Percentiles rank a stretch among this genome's conserved stretches.
Evolutionary conservation across 441 rosid genomes (phyloP).

Genomic region (Adansonia madagascariensis): DNA sequence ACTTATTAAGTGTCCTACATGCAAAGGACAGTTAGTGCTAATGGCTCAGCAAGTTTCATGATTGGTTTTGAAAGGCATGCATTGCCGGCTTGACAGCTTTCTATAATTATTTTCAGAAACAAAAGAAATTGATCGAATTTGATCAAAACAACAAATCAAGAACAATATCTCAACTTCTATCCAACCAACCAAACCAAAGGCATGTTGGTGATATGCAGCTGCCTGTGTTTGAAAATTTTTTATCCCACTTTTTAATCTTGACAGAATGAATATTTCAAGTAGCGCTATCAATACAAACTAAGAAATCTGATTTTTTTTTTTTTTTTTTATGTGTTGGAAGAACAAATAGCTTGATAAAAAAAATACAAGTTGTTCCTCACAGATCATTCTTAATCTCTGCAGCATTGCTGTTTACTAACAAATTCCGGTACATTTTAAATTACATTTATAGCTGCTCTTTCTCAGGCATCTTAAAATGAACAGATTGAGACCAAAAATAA

Average conservation of each 20-base stretch:
- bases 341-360: conserved; percentile 18
- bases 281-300: neutral
- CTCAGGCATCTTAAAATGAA: conserved; percentile 37
- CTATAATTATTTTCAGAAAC: neutral
- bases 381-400: conserved; percentile 34
- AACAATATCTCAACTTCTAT: conserved; percentile 11
- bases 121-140: neutral
- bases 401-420: neutral
- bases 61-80: neutral
- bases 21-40: too few species aligned
- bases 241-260: neutral
- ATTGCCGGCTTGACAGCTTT: neutral
- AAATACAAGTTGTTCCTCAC: conserved; percentile 27
- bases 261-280: neutral
- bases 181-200: neutral
- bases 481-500: conserved; percentile 31
- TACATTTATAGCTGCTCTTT: conserved; percentile 42
- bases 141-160: neutral
- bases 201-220: neutral
- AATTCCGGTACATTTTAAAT: conserved; percentile 22
- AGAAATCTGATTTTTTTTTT: neutral
- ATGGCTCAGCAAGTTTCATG: neutral
- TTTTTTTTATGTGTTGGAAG: neutral
- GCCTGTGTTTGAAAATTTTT: neutral
- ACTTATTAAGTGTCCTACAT: too few species aligned